Percentiles rank a stretch among this genome's conserved stretches.
Conservation (phyloP, 2,329 filamentous ascomycete species). For the Amylocarpus encephaloides region DNA sequence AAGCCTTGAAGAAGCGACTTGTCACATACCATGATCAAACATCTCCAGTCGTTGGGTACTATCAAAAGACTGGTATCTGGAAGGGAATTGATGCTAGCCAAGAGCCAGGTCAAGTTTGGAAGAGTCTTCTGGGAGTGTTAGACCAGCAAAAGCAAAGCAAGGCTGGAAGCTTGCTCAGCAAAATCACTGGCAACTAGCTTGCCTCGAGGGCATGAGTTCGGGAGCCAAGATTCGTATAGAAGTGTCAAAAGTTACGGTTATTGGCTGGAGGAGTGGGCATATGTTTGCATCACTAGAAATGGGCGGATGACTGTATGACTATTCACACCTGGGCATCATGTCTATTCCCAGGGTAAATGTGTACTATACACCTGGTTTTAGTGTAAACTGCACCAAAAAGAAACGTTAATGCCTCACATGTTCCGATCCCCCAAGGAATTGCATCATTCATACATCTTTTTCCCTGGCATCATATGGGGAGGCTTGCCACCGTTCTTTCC, state of each 20-base stretch:
- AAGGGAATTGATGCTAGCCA: conserved; percentile 91
- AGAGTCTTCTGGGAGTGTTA: conserved; percentile 81
- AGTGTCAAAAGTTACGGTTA: conserved; percentile 22
- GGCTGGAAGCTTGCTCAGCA: conserved; percentile 28
- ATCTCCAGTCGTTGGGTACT: conserved; percentile 86
- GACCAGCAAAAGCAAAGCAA: conserved; percentile 49
- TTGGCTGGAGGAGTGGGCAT: conserved; percentile 17
- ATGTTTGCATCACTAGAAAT: conserved; percentile 19
- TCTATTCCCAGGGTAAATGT: conserved; percentile 20
- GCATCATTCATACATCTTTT: not conserved
- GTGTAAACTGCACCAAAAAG: conserved; percentile 17
- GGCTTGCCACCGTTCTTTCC: conserved; percentile 3
- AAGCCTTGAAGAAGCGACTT: conserved; percentile 90
- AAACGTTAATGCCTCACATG: conserved; percentile 9
- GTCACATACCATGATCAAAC: conserved; percentile 93
- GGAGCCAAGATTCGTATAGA: conserved; percentile 26
- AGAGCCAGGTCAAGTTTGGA: conserved; percentile 93
- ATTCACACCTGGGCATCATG: conserved; percentile 23
- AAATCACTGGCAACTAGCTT: conserved; percentile 29
- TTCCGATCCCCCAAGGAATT: not conserved
- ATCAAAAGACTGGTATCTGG: conserved; percentile 97
- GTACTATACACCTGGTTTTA: conserved; percentile 24
- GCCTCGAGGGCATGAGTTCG: not conserved
- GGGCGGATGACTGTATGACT: conserved; percentile 26
- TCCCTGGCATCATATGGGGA: not conserved